These are phyloP conservation scores for Heritiera littoralis DNA, from an alignment of 345 rosid genomes.

Conservation along the genomic window DNA sequence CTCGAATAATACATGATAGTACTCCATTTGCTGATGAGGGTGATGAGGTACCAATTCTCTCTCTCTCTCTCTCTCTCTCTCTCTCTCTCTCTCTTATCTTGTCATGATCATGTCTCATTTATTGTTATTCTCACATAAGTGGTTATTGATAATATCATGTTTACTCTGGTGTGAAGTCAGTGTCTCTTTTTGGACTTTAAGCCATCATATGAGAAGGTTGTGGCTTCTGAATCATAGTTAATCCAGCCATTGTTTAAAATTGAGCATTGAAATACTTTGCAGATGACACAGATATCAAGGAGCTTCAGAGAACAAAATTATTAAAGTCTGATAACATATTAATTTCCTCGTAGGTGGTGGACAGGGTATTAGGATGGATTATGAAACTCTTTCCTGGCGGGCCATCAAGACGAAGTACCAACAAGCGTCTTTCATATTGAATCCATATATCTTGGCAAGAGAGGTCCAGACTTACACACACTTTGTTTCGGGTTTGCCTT, in stretches of 20 bases:
- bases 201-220: neutral
- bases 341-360: conserved; percentile 67
- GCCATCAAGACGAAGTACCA: conserved; percentile 73
- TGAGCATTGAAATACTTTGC: neutral
- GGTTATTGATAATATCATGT: conserved; percentile 7
- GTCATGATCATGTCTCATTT: neutral
- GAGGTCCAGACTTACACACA: neutral
- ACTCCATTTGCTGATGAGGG: conserved; percentile 92
- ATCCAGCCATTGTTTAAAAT: neutral
- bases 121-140: neutral
- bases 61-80: no score
- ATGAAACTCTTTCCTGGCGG: conserved; percentile 99
- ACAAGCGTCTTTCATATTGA: conserved; percentile 71
- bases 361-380: conserved; percentile 97
- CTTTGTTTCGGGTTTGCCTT: conserved; percentile 4
- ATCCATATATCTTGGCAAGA: conserved; percentile 17
- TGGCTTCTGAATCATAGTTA: neutral
- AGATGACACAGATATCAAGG: neutral
- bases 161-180: neutral
- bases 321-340: neutral
- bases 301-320: neutral
- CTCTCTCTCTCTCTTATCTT: conserved; percentile 9
- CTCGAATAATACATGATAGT: conserved; percentile 49
- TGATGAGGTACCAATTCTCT: conserved; percentile 68
- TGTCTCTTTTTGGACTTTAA: neutral